Conservation (phyloP, 1,284 basidiomycete genomes). For the Melampsora americana region DNA sequence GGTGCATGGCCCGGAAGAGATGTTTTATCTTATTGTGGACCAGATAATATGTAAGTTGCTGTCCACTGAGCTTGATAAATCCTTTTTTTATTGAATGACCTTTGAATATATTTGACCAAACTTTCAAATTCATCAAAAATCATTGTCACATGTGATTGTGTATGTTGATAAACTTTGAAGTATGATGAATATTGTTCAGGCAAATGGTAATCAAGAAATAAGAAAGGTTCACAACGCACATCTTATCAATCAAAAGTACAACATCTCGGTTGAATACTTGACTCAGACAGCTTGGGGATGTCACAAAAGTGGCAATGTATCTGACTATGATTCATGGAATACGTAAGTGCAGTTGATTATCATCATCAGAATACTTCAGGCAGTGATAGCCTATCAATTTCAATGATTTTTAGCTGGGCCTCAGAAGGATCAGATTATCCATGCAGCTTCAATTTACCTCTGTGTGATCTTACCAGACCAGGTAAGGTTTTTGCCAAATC, state of each 20-base stretch:
- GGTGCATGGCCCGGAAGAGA: slow-evolving; percentile 28
- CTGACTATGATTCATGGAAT: slow-evolving; percentile 37
- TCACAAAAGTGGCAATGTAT: slow-evolving; percentile 14
- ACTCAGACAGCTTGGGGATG: slow-evolving; percentile 35
- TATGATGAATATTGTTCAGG: slow-evolving; percentile 41
- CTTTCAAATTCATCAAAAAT: not conserved
- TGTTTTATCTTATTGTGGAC: slow-evolving; percentile 34
- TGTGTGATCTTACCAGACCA: slow-evolving; percentile 31
- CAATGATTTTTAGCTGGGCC: slow-evolving; percentile 1
- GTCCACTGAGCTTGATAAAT: too few relatives aligned
- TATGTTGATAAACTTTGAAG: not conserved
- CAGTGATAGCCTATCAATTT: not conserved
- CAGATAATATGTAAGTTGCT: slow-evolving; percentile 31
- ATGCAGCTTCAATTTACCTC: slow-evolving; percentile 38
- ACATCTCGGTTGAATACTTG: slow-evolving; percentile 15
- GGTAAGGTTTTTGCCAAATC: slow-evolving; percentile 13
- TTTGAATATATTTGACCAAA: not conserved
- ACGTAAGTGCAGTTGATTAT: not conserved
- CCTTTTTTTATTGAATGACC: too few relatives aligned
- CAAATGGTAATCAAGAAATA: slow-evolving; percentile 16
- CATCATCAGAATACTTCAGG: too few relatives aligned
- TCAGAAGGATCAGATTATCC: slow-evolving; percentile 19
- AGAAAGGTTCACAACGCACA: slow-evolving; percentile 28
- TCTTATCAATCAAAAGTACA: slow-evolving; percentile 30
- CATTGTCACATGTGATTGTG: not conserved